These are phyloP conservation scores for Didymella exigua DNA, from an alignment of 2,329 filamentous ascomycete species.

Conservation along the genomic window DNA sequence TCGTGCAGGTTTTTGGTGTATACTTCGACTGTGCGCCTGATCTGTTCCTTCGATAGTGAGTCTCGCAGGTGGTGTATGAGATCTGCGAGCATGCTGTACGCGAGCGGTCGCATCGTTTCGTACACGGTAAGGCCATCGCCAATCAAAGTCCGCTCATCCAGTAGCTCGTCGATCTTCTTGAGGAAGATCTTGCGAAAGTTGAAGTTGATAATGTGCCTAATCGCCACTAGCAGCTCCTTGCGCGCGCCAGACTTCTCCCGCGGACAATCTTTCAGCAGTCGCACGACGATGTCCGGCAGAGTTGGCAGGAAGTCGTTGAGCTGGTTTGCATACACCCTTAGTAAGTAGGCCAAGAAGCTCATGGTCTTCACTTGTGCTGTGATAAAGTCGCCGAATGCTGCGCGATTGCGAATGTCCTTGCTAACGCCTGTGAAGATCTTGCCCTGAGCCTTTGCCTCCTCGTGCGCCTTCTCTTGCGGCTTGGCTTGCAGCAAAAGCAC, in stretches of 20 bases:
- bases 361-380: constrained; percentile 99
- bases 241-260: constrained; percentile 90
- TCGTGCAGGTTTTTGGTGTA: constrained; percentile 97
- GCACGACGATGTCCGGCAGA: constrained; percentile 86
- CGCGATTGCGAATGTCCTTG: constrained; percentile 88
- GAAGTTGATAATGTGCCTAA: constrained; percentile 98
- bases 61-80: constrained; percentile 97
- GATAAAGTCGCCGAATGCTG: constrained; percentile 95
- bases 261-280: constrained; percentile 90
- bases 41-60: constrained; percentile 84
- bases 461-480: constrained; percentile 90
- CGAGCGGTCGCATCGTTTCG: constrained; percentile 91
- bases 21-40: constrained; percentile 92
- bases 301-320: constrained; percentile 85
- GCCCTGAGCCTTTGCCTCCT: constrained; percentile 77
- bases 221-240: constrained; percentile 94
- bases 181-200: constrained; percentile 96
- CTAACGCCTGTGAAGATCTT: constrained; percentile 92
- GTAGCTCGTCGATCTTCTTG: constrained; percentile 88
- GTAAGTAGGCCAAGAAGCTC: constrained; percentile 94
- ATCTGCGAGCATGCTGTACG: constrained; percentile 98
- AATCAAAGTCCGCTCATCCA: constrained; percentile 92
- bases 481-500: constrained; percentile 88
- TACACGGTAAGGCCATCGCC: constrained; percentile 96
- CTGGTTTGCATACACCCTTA: constrained; percentile 85